phyloP scores from a whole-genome alignment of 768 basidiomycete species.

The Tylopilus rubrobrunneus region DNA sequence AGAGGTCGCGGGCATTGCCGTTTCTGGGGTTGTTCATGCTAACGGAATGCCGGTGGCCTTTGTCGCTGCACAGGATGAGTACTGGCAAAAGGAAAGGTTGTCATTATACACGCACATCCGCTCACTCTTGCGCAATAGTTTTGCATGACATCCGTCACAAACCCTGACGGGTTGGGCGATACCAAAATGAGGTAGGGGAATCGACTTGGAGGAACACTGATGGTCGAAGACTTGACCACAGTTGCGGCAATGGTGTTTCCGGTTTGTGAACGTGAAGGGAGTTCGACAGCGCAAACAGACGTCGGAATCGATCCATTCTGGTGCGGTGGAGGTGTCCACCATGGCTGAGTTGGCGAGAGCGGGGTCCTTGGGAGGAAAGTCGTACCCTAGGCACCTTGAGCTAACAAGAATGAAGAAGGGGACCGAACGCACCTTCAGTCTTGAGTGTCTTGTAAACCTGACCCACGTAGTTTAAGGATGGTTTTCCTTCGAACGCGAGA shows the following conservation, averaged over 20 bases:
- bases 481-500: slow-evolving; percentile 80
- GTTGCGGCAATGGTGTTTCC: slow-evolving; percentile 98
- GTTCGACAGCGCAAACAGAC: slow-evolving; percentile 91
- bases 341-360: slow-evolving; percentile 70
- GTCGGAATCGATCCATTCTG: slow-evolving; percentile 97
- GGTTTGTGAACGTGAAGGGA: slow-evolving; percentile 89
- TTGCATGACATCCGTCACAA: slow-evolving; percentile 86
- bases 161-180: slow-evolving; percentile 91
- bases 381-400: slow-evolving; percentile 51
- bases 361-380: slow-evolving; percentile 79
- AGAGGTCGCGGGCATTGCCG: slow-evolving; percentile 54
- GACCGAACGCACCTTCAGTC: slow-evolving; percentile 57
- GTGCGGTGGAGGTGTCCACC: slow-evolving; percentile 88
- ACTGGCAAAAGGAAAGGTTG: neutral
- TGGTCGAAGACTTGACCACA: slow-evolving; percentile 98
- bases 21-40: slow-evolving; percentile 54
- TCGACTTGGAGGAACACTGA: slow-evolving; percentile 79
- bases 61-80: slow-evolving; percentile 32
- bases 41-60: slow-evolving; percentile 50
- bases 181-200: slow-evolving; percentile 89
- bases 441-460: slow-evolving; percentile 77
- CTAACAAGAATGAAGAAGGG: neutral
- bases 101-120: slow-evolving; percentile 40
- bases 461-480: slow-evolving; percentile 65
- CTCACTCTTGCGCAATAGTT: slow-evolving; percentile 64